A percentile compares a stretch with the other conserved stretches of the same genome.
Evolutionary conservation across 2,329 filamentous ascomycete genomes (phyloP).

Genomic region (Xylariaceae sp.): DNA sequence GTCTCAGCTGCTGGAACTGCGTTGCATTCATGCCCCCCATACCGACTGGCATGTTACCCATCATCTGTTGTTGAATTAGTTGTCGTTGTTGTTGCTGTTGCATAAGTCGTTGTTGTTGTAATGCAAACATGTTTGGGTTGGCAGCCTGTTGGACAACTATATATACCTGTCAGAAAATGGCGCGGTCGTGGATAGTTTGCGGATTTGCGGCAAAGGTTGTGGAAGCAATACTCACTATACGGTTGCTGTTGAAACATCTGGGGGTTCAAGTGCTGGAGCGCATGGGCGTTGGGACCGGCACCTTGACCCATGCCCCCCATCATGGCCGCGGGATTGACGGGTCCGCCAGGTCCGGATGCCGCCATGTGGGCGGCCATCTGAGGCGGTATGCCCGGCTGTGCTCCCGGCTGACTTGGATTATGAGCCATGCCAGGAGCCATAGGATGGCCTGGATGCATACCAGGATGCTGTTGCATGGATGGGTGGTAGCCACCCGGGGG

Average conservation of each 20-base stretch:
- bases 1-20: constrained; percentile 41
- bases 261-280: constrained; percentile 65
- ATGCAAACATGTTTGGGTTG: constrained; percentile 17
- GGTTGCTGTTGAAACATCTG: constrained; percentile 49
- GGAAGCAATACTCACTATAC: constrained; percentile 27
- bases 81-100: constrained; percentile 27
- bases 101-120: constrained; percentile 24
- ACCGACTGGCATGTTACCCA: constrained; percentile 38
- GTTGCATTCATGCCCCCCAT: constrained; percentile 35
- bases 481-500: constrained; percentile 60
- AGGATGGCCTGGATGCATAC: constrained; percentile 59
- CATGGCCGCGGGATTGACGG: constrained; percentile 67
- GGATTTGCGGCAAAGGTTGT: neutral
- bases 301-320: constrained; percentile 73
- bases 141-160: constrained; percentile 14
- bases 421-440: constrained; percentile 59
- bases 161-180: constrained; percentile 4
- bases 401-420: constrained; percentile 64
- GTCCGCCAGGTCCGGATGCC: constrained; percentile 64
- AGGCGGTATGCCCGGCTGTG: constrained; percentile 60
- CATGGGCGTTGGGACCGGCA: constrained; percentile 59
- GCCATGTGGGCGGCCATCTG: constrained; percentile 64
- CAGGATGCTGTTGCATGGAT: constrained; percentile 65
- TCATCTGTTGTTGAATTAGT: constrained; percentile 31
- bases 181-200: neutral